These are phyloP conservation scores for Rhododendron molle DNA, from an alignment of 148 eudicot species.

Conservation along the genomic window DNA sequence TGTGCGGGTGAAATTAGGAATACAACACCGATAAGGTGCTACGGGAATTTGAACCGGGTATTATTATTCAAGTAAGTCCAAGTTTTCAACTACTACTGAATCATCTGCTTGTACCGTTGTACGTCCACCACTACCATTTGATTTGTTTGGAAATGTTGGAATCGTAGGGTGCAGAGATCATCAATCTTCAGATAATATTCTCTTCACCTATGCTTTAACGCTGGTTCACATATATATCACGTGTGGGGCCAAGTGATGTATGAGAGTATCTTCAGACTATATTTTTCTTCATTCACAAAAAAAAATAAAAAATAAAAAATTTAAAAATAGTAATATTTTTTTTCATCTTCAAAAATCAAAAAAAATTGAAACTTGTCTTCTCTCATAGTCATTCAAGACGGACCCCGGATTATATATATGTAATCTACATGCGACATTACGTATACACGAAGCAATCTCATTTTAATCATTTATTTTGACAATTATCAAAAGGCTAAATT, in stretches of 20 bases:
- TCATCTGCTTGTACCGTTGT: no score
- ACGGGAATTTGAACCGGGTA: no score
- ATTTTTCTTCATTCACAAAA: background rate
- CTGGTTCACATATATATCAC: background rate
- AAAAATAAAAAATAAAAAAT: no score
- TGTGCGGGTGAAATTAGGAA: no score
- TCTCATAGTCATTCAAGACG: background rate
- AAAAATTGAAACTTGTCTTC: background rate
- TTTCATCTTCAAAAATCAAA: no score
- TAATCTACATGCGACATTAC: background rate
- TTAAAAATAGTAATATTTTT: no score
- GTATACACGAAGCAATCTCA: background rate
- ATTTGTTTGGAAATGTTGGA: background rate
- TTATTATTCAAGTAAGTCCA: no score
- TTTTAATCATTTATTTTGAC: background rate
- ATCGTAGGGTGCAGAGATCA: background rate
- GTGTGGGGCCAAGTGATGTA: background rate
- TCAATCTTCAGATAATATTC: background rate
- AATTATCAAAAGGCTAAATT: background rate
- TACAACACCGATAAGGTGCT: no score
- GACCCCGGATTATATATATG: background rate
- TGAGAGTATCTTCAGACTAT: background rate
- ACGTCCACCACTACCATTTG: background rate
- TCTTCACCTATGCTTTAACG: background rate
- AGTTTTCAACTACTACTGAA: no score